Percentiles rank a stretch among this genome's conserved stretches.
Conservation (phyloP, 306 rosid species). For the Hippophae tibetana region DNA sequence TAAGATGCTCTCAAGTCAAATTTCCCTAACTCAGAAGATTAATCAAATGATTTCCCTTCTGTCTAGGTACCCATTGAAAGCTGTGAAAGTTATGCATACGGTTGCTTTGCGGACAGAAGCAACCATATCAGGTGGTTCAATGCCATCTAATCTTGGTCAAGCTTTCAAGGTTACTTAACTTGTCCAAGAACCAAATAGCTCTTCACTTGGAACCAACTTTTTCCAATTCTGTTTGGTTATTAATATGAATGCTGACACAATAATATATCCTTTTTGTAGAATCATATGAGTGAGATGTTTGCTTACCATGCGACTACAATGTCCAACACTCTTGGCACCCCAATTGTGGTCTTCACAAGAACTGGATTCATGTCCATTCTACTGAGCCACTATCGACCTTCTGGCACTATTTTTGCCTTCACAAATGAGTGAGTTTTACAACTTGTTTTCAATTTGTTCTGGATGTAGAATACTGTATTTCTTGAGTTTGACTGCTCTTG, state of each 20-base stretch:
- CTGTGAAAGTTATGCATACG: slow-evolving; percentile 96
- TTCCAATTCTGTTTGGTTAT: slow-evolving; percentile 8
- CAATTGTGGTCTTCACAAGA: slow-evolving; percentile 85
- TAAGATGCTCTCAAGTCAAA: not conserved
- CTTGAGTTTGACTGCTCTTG: not conserved
- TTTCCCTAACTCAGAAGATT: not conserved
- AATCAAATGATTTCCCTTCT: slow-evolving; percentile 5
- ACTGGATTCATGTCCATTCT: slow-evolving; percentile 91
- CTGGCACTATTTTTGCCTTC: slow-evolving; percentile 84
- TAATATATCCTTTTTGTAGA: slow-evolving; percentile 35
- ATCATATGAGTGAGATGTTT: slow-evolving; percentile 99
- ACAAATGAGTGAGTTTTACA: slow-evolving; percentile 74
- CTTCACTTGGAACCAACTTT: not conserved
- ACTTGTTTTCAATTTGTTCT: too few species aligned
- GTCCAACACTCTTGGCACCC: slow-evolving; percentile 97
- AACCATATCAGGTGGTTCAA: slow-evolving; percentile 55
- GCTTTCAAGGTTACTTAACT: slow-evolving; percentile 67
- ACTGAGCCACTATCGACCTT: slow-evolving; percentile 85
- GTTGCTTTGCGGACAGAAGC: slow-evolving; percentile 95
- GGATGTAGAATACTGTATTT: not conserved
- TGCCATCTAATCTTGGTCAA: slow-evolving; percentile 84
- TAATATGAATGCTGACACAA: slow-evolving; percentile 4
- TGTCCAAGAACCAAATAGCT: not conserved
- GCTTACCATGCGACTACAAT: slow-evolving; percentile 98
- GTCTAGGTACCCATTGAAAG: slow-evolving; percentile 78